phyloP scores from a whole-genome alignment of 441 rosid genomes.

The Arabidopsis hybrid region DNA sequence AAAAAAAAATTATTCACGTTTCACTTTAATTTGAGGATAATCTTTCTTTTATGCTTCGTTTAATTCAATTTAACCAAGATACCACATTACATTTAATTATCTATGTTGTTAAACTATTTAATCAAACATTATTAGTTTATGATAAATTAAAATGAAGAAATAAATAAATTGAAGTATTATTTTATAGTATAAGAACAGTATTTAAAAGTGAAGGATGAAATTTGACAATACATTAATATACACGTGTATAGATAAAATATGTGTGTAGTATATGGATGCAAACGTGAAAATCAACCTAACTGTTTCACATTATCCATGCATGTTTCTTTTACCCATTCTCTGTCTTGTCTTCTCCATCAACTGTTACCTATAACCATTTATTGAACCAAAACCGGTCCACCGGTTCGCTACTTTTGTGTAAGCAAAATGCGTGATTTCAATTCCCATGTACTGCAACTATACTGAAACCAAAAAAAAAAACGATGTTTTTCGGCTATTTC shows the following conservation, averaged over 20 bases:
- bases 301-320: constrained; percentile 39
- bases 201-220: background rate
- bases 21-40: background rate
- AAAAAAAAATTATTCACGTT: background rate
- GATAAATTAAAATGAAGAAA: background rate
- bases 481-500: background rate
- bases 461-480: background rate
- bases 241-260: background rate
- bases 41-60: background rate
- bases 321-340: constrained; percentile 21
- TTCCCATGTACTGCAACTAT: constrained; percentile 11
- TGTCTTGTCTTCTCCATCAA: constrained; percentile 26
- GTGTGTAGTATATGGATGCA: background rate
- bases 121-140: background rate
- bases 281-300: constrained; percentile 38
- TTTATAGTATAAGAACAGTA: background rate
- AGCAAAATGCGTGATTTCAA: background rate
- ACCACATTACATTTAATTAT: background rate
- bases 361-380: constrained; percentile 32
- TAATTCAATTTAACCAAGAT: background rate
- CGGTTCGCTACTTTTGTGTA: constrained; percentile 4
- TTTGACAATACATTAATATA: background rate
- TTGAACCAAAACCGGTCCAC: constrained; percentile 26
- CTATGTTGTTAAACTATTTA: background rate
- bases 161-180: background rate